Base-by-base conservation (phyloP, 2,329 filamentous ascomycete genomes). In the Fusarium nanum region DNA sequence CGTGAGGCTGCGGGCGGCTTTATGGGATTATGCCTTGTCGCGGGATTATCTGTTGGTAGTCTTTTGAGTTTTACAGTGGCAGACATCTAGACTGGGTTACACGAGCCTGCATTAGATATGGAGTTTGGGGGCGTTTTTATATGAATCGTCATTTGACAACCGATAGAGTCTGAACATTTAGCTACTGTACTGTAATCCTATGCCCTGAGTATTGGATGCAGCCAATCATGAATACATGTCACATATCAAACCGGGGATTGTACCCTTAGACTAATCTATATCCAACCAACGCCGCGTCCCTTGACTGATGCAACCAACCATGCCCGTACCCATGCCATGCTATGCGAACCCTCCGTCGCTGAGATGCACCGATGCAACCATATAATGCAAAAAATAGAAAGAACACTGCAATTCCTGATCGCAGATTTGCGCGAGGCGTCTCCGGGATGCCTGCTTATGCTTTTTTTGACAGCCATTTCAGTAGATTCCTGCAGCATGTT, bases 1-100 rank as follows among this genome's bases (percentile, higher is more conserved):
- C 86, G 92, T 34, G 94, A 97, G 82, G 94, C 93, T 8, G 91
- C 94, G 0, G 96, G 95, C 48, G 93, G 92, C 2, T 98, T 98
- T 78, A 98, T 99, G 96, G 92, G 92, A 6, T 80, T 98, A 68
- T 93, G 91, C 78, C 87, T 98, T n/a, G 93, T 98, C 20, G 89
- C 88, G 7, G 96, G 96, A 0, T 81, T 98, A 80, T 88, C 93
- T 3, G 85, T 86, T 25, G 96, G 96, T n/a, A 98, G 95, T 81
- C 80, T 98, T 74, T 79, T 97, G 78, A 98, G 94, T 78, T 99
- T 98, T 80, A 85, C 89, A 12, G 88, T 89, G 67, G 87, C 90
- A 1, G 83, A 82, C 8, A 78, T 87, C 52, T 85, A 64, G 67
- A 61, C 64, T 70, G 45, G 27, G n/a, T 40, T 40, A 16, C 46